Evolutionary conservation across 345 rosid genomes (phyloP).

Genomic region (Citrus unshiu): DNA sequence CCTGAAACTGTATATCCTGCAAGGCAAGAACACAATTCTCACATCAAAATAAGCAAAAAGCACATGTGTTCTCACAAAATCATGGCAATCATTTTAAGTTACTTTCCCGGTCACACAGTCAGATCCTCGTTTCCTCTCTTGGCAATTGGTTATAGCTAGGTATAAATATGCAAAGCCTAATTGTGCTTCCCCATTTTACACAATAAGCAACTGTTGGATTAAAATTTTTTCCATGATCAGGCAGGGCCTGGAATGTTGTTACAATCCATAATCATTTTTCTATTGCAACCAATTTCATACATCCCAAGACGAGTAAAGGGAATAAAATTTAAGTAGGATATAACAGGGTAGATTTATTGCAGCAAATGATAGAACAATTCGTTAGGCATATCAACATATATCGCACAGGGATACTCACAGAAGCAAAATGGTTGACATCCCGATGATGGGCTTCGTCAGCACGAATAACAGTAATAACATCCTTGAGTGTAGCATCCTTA

Average conservation of each 20-base stretch:
- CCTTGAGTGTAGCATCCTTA: constrained; percentile 62
- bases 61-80: neutral
- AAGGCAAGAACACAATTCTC: neutral
- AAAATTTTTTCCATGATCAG: neutral
- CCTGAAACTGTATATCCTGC: constrained; percentile 73
- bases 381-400: too few relatives aligned
- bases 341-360: too few relatives aligned
- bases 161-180: neutral
- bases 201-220: neutral
- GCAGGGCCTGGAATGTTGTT: neutral
- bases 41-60: neutral
- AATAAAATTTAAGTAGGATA: too few relatives aligned
- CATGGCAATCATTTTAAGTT: neutral
- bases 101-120: neutral
- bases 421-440: constrained; percentile 84
- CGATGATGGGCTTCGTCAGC: constrained; percentile 91
- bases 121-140: neutral
- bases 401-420: constrained; percentile 39
- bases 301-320: neutral
- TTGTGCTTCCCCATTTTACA: too few relatives aligned
- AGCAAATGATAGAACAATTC: too few relatives aligned
- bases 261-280: neutral
- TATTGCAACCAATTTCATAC: neutral
- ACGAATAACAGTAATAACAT: constrained; percentile 67
- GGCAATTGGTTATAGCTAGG: neutral